phyloP scores from a whole-genome alignment of 2,329 filamentous ascomycete species.

The Alternaria tenuissima region DNA sequence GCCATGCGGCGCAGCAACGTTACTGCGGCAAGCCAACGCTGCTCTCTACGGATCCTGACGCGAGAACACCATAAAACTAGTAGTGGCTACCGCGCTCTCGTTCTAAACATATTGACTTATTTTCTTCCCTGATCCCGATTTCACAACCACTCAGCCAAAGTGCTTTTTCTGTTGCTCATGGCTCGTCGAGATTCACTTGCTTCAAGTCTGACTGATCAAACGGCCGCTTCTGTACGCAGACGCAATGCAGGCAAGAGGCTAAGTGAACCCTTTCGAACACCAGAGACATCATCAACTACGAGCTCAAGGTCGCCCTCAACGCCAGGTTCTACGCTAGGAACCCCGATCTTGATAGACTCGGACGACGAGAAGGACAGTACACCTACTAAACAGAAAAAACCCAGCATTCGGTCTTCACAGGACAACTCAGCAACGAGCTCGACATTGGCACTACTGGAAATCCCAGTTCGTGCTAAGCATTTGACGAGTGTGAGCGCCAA shows the following conservation, averaged over 20 bases:
- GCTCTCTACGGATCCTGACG: not conserved
- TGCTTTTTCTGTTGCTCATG: not conserved
- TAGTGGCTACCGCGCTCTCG: too few species aligned
- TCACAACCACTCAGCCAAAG: not conserved
- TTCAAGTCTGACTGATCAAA: not conserved
- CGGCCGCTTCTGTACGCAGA: not conserved
- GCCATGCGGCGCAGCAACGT: not conserved
- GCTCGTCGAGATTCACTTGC: not conserved
- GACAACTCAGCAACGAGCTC: too few species aligned
- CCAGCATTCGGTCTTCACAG: not conserved
- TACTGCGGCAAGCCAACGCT: not conserved
- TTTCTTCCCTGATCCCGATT: too few species aligned
- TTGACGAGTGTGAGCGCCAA: too few species aligned
- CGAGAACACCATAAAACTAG: not conserved
- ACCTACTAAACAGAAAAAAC: not conserved
- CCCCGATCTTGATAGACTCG: not conserved
- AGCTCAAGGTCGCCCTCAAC: not conserved
- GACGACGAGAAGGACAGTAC: not conserved
- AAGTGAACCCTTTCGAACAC: too few species aligned
- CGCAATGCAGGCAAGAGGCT: too few species aligned
- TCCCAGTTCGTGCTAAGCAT: too few species aligned
- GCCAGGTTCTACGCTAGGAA: not conserved
- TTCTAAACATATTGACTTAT: too few species aligned
- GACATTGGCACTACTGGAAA: too few species aligned
- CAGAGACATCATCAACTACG: not conserved